phyloP scores from a whole-genome alignment of 352 stramenopile genomes.

The Pythium rishiriense region DNA sequence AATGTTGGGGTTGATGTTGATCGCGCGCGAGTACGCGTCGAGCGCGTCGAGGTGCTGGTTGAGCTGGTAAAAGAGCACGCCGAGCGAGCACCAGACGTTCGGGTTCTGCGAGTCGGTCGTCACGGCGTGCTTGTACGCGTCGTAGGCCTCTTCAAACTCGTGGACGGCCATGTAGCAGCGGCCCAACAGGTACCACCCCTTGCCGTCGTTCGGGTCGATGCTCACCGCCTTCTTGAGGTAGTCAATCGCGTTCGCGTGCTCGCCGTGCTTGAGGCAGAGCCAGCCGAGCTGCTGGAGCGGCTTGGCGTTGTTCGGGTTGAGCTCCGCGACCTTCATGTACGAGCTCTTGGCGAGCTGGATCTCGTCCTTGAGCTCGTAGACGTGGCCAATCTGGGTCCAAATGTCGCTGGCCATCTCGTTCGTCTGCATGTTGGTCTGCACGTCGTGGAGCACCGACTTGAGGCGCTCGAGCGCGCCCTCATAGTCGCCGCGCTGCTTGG shows the following conservation, averaged over 20 bases:
- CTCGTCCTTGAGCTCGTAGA: constrained; percentile 87
- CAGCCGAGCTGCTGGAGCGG: constrained; percentile 82
- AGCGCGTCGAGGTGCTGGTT: constrained; percentile 88
- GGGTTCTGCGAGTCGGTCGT: constrained; percentile 90
- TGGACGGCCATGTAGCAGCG: constrained; percentile 92
- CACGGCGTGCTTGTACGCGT: constrained; percentile 89
- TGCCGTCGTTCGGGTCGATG: constrained; percentile 81
- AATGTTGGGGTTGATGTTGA: constrained; percentile 92
- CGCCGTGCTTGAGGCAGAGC: constrained; percentile 84
- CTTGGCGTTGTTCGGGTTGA: constrained; percentile 86
- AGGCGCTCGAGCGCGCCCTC: constrained; percentile 79
- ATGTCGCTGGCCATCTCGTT: constrained; percentile 87
- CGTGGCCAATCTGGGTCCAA: constrained; percentile 86
- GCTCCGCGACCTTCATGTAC: constrained; percentile 81
- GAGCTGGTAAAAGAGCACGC: constrained; percentile 90
- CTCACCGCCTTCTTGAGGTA: constrained; percentile 83
- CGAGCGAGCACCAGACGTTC: constrained; percentile 90
- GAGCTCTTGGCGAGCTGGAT: constrained; percentile 85
- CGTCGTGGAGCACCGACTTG: constrained; percentile 80
- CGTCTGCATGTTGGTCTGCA: constrained; percentile 78
- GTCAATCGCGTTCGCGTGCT: constrained; percentile 81
- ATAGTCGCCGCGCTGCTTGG: constrained; percentile 81
- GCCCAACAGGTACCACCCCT: constrained; percentile 89
- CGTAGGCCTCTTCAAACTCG: constrained; percentile 89
- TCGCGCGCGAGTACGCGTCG: constrained; percentile 86